Conservation (phyloP, 768 basidiomycete genomes). For the Sporobolomyces phaffii region DNA sequence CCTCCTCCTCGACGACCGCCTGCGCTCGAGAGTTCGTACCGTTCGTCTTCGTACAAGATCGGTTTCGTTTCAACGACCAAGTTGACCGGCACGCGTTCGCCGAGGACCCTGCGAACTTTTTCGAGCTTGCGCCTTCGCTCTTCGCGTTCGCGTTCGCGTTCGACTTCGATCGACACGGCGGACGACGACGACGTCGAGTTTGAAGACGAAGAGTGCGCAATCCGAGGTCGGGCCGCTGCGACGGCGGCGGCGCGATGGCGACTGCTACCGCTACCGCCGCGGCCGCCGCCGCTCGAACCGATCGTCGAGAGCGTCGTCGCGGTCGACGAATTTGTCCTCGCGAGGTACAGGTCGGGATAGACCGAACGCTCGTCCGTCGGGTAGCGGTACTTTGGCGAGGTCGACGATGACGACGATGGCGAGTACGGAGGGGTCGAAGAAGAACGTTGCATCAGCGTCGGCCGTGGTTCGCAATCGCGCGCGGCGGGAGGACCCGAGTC, state of each 20-base stretch:
- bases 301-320: too few relatives aligned
- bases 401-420: background rate
- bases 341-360: too few relatives aligned
- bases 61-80: constrained; percentile 11
- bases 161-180: background rate
- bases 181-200: too few relatives aligned
- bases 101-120: constrained; percentile 28
- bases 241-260: too few relatives aligned
- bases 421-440: constrained; percentile 17
- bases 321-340: too few relatives aligned
- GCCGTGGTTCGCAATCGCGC: background rate
- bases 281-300: too few relatives aligned
- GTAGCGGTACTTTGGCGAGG: background rate
- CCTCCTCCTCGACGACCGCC: too few relatives aligned
- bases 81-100: constrained; percentile 24
- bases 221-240: too few relatives aligned
- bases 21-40: background rate
- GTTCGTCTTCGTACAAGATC: background rate
- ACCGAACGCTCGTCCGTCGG: background rate
- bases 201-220: too few relatives aligned
- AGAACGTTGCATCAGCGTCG: constrained; percentile 12
- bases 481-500: background rate
- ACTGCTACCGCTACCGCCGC: too few relatives aligned
- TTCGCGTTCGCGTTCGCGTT: background rate
- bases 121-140: constrained; percentile 30